Conservation (phyloP, 768 basidiomycete species). For the Auriscalpium vulgare region DNA sequence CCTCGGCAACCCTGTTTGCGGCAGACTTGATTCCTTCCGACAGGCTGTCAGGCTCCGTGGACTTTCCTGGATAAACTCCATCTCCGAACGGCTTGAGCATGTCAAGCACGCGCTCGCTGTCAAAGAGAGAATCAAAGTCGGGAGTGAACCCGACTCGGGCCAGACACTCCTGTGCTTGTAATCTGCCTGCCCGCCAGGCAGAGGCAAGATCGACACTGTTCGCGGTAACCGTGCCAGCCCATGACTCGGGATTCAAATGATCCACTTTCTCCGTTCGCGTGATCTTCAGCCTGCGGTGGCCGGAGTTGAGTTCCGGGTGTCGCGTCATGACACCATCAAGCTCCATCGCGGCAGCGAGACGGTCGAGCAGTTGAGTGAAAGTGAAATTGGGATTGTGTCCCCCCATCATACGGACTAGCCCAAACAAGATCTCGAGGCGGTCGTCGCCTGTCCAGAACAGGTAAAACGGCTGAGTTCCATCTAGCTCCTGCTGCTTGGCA, state of each 20-base stretch:
- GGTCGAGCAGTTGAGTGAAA: conserved; percentile 10
- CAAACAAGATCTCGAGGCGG: conserved; percentile 11
- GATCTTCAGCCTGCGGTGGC: neutral
- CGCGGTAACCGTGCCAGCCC: neutral
- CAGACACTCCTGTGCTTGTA: neutral
- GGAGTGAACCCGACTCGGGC: neutral
- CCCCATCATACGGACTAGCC: conserved; percentile 4
- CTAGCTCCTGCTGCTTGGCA: conserved; percentile 11
- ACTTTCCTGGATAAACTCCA: neutral
- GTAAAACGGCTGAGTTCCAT: conserved; percentile 4
- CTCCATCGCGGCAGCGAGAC: conserved; percentile 3
- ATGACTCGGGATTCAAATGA: neutral
- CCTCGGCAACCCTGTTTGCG: neutral
- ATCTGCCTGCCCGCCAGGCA: neutral
- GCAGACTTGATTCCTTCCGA: neutral
- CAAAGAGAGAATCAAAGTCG: neutral
- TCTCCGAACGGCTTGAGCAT: neutral
- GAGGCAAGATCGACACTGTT: neutral
- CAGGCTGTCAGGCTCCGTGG: neutral
- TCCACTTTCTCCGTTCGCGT: neutral
- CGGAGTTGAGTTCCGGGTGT: neutral
- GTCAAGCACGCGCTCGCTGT: neutral
- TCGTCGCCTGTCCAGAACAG: conserved; percentile 10
- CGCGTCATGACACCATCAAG: neutral
- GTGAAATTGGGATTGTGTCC: conserved; percentile 12